Evolutionary conservation across 1,284 basidiomycete genomes (phyloP).

Genomic region (Flammula alnicola): DNA sequence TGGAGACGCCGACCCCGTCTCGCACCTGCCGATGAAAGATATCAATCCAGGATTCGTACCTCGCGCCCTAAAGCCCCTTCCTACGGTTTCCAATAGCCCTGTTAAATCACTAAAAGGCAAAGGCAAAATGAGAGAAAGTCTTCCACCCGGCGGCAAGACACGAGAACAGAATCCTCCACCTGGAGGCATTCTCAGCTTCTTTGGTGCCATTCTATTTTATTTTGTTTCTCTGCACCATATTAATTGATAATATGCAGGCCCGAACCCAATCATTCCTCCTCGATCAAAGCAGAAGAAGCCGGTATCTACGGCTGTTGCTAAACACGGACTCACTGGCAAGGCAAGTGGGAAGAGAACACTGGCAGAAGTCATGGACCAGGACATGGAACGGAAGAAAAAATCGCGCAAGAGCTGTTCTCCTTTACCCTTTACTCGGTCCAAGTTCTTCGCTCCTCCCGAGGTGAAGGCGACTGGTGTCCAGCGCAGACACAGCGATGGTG

Average conservation of each 20-base stretch:
- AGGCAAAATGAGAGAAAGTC: conserved; percentile 46
- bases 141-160: conserved; percentile 15
- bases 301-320: conserved; percentile 13
- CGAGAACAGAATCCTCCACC: conserved; percentile 17
- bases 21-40: conserved; percentile 74
- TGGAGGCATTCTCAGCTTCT: conserved; percentile 61
- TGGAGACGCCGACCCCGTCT: conserved; percentile 83
- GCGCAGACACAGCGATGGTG: conserved; percentile 24
- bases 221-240: not conserved
- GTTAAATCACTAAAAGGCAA: conserved; percentile 42
- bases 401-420: conserved; percentile 24
- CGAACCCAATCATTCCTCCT: conserved; percentile 48
- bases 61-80: conserved; percentile 39
- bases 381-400: conserved; percentile 57
- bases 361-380: conserved; percentile 68
- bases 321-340: conserved; percentile 43
- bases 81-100: conserved; percentile 26
- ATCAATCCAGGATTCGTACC: conserved; percentile 76
- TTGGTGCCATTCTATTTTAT: conserved; percentile 48
- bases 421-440: conserved; percentile 35
- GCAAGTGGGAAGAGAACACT: conserved; percentile 77
- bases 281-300: conserved; percentile 25
- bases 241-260: conserved; percentile 40
- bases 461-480: conserved; percentile 17
- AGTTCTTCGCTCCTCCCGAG: conserved; percentile 42